Evolutionary conservation across 2,329 filamentous ascomycete species (phyloP), one percentile per base, ranked within the genome.

Genomic region (Penicillium verrucosum): DNA sequence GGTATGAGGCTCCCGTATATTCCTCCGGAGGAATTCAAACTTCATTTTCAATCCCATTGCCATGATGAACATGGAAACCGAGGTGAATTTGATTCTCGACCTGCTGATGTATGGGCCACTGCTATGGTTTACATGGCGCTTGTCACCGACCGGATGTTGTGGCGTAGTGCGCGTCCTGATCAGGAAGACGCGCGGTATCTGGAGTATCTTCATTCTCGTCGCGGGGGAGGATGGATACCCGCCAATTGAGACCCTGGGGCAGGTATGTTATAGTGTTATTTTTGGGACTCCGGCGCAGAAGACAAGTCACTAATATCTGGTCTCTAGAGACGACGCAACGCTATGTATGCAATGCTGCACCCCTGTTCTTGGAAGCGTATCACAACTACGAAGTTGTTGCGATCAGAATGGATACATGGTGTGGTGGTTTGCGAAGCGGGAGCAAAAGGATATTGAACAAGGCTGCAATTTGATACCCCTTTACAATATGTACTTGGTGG

Each of bases 301-400:
- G 12, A 34, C 5, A 10, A 14, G 8, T 50, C 6, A 32, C 51
- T 47, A 14, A 62, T 23, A 34, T 14, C 10, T 14, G 1, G 11
- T 49, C 61, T 23, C 48, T 47, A 62, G 47, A 64, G 56, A 48
- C 64, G 68, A 11, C 60, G 66, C 2, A 69, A 66, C 48, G 60
- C 65, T 4, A 61, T 71, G 10, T 72, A 71, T 51, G 68, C 68
- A 4, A 70, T 72, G 66, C 27, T 72, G 8, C 54, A 70, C 45
- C 69, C 69, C 1, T 58, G 58, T 40, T 30, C 65, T 4, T 37
- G 34, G n/a, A 59, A 57, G 23, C 60, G 70, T 5, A 68, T 70
- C 16, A 67, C 61, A 14, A 58, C 65, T 2, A 37, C 29, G 1
- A 60, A 62, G 5, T 60, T 67, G 38, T 42, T 71, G 4, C 58